A percentile compares a stretch with the other conserved stretches of the same genome.
Conservation (phyloP, 2,329 filamentous ascomycete genomes). For the Verticillium longisporum region DNA sequence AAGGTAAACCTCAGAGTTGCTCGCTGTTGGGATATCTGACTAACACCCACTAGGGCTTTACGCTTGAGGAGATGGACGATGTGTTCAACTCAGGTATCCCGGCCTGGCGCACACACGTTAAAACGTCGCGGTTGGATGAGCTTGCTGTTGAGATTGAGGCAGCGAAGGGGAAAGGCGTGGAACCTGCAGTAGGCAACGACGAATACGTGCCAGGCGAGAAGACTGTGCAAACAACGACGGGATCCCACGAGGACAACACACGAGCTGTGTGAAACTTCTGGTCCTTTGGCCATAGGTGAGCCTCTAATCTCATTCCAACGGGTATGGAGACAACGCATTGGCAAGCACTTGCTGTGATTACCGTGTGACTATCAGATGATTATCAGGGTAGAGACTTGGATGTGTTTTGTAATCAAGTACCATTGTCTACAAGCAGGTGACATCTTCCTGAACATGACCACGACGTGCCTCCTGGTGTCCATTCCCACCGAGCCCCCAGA, state of each 20-base stretch:
- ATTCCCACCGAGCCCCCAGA: too few species aligned
- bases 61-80: constrained; percentile 69
- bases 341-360: too few species aligned
- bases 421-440: too few species aligned
- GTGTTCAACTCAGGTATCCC: constrained; percentile 58
- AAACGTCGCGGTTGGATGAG: constrained; percentile 36
- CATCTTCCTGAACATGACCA: too few species aligned
- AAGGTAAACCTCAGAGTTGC: constrained; percentile 21
- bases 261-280: not conserved
- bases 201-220: not conserved
- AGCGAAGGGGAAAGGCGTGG: constrained; percentile 31
- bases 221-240: not conserved
- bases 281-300: too few species aligned
- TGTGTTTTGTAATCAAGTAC: too few species aligned
- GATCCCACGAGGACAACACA: not conserved
- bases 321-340: too few species aligned
- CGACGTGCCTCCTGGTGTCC: too few species aligned
- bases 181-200: not conserved
- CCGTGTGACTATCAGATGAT: too few species aligned
- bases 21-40: not conserved
- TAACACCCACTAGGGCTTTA: constrained; percentile 42
- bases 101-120: constrained; percentile 47
- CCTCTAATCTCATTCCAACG: too few species aligned
- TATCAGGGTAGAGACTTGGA: too few species aligned
- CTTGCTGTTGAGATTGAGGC: constrained; percentile 40